Evolutionary conservation across 164 flowering plant species (phyloP).

Genomic region (Kingdonia uniflora): DNA sequence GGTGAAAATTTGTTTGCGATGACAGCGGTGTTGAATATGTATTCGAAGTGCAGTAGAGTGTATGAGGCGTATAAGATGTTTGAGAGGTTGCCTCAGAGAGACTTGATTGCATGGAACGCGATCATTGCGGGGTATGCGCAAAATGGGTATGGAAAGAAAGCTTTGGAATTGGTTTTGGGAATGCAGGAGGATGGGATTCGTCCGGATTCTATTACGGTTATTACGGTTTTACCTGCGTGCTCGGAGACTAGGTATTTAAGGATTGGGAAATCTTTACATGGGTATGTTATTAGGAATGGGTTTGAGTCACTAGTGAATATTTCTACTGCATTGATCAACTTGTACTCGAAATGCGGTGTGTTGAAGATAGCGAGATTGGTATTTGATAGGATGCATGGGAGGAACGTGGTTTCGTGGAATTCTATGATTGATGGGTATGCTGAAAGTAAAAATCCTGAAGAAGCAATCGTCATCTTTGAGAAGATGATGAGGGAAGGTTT

Average conservation of each 20-base stretch:
- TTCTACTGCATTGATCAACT: slow-evolving; percentile 53
- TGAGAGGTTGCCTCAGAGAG: slow-evolving; percentile 74
- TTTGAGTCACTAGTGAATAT: slow-evolving; percentile 53
- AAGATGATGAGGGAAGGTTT: slow-evolving; percentile 59
- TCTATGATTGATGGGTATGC: slow-evolving; percentile 77
- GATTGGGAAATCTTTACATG: slow-evolving; percentile 62
- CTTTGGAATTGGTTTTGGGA: slow-evolving; percentile 44
- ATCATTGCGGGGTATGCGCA: slow-evolving; percentile 67
- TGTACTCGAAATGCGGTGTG: slow-evolving; percentile 66
- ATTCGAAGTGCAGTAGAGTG: slow-evolving; percentile 60
- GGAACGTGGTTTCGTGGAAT: slow-evolving; percentile 79
- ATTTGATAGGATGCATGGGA: slow-evolving; percentile 52
- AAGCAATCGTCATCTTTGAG: slow-evolving; percentile 48
- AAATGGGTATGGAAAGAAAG: slow-evolving; percentile 47
- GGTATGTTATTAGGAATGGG: slow-evolving; percentile 48
- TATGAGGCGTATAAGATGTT: slow-evolving; percentile 72
- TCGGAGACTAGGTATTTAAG: slow-evolving; percentile 38
- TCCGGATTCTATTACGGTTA: slow-evolving; percentile 60
- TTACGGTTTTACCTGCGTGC: slow-evolving; percentile 58
- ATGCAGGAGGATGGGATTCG: slow-evolving; percentile 47
- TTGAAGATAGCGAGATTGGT: slow-evolving; percentile 43
- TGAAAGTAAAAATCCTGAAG: slow-evolving; percentile 45
- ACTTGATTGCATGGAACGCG: slow-evolving; percentile 75
- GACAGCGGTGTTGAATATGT: slow-evolving; percentile 69
- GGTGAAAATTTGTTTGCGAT: slow-evolving; percentile 46